These are phyloP conservation scores for Oryza glaberrima DNA, from an alignment of 176 grass and related monocot genomes.

Conservation along the genomic window DNA sequence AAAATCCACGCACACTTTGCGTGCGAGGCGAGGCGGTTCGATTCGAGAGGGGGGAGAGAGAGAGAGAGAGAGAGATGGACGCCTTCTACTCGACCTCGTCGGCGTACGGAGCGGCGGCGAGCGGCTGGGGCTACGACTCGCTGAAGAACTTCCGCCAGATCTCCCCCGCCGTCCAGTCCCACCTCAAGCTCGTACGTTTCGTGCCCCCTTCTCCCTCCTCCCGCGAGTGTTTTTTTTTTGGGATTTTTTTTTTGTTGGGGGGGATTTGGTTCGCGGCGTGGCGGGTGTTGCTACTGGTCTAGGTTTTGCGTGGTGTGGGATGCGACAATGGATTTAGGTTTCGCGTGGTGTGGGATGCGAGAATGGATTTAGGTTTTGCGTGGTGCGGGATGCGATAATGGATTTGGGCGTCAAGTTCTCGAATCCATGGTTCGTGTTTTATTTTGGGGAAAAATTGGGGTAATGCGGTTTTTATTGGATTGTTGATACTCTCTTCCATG, in stretches of 20 bases:
- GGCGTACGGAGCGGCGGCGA: slow-evolving; percentile 16
- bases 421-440: not conserved
- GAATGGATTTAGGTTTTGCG: slow-evolving; percentile 19
- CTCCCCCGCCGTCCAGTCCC: slow-evolving; percentile 70
- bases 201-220: not conserved
- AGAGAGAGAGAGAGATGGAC: slow-evolving; percentile 47
- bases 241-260: no score
- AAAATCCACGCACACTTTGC: not conserved
- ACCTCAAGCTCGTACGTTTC: slow-evolving; percentile 77
- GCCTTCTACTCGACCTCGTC: slow-evolving; percentile 54
- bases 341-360: not conserved
- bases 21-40: slow-evolving; percentile 37
- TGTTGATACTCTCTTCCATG: not conserved
- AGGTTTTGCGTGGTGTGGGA: not conserved
- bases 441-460: not conserved
- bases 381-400: not conserved
- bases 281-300: not conserved
- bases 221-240: not conserved
- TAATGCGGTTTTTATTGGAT: not conserved
- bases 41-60: not conserved
- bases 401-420: not conserved
- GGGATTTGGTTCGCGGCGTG: not conserved
- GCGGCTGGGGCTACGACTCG: slow-evolving; percentile 54
- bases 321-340: slow-evolving; percentile 21
- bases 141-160: slow-evolving; percentile 82